A percentile compares a stretch with the other conserved stretches of the same genome.
phyloP scores from a whole-genome alignment of 106 monocot species.

The Dioscorea alata region DNA sequence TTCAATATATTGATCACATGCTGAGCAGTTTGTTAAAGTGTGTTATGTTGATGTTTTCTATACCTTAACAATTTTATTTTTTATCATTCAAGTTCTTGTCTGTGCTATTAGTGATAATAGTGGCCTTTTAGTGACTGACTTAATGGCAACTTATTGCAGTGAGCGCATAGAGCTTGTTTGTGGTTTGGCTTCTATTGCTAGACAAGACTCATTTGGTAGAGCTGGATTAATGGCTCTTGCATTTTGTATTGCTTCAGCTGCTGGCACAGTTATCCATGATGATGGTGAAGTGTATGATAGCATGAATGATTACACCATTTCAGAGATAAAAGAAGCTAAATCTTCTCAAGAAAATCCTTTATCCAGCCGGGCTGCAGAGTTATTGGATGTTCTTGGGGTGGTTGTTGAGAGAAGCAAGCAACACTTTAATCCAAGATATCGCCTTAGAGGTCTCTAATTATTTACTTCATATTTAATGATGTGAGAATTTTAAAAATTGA shows the following conservation, averaged over 20 bases:
- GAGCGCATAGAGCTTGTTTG: constrained; percentile 40
- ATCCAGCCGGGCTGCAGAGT: constrained; percentile 17
- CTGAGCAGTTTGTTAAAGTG: too few relatives aligned
- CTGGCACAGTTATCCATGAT: constrained; percentile 13
- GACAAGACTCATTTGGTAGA: constrained; percentile 67
- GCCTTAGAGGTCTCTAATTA: constrained; percentile 51
- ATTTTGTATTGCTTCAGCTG: constrained; percentile 73
- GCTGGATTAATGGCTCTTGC: constrained; percentile 87
- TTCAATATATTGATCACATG: too few relatives aligned
- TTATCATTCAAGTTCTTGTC: too few relatives aligned
- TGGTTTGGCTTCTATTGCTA: constrained; percentile 49
- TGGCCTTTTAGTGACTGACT: neutral
- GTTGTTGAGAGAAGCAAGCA: constrained; percentile 83
- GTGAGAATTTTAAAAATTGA: neutral
- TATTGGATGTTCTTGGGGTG: constrained; percentile 62
- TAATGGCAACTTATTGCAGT: constrained; percentile 25
- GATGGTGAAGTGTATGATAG: constrained; percentile 1
- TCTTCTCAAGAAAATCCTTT: constrained; percentile 12
- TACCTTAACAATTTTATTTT: too few relatives aligned
- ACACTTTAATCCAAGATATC: constrained; percentile 91
- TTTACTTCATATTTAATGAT: neutral
- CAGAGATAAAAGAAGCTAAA: constrained; percentile 1
- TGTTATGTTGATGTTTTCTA: too few relatives aligned
- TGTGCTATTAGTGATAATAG: neutral
- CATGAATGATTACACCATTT: neutral